Percentiles rank a stretch among this genome's conserved stretches.
These are phyloP conservation scores for Ananas comosus DNA, from an alignment of 176 grass and related monocot genomes.

Conservation along the genomic window DNA sequence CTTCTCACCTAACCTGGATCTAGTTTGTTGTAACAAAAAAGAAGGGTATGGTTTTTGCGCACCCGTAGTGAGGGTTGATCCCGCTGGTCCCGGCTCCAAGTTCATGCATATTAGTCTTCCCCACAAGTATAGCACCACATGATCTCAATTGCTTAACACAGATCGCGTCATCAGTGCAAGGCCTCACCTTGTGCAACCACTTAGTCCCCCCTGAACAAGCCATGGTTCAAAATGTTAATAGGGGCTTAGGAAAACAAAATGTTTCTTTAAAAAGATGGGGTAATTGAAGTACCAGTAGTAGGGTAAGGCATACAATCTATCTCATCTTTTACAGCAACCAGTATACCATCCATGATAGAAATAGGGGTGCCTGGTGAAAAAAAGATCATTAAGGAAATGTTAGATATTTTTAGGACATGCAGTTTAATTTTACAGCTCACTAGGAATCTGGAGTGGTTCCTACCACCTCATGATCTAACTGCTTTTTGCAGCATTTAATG, in stretches of 20 bases:
- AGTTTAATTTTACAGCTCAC: not conserved
- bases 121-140: conserved; percentile 67
- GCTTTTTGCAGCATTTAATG: too few relatives aligned
- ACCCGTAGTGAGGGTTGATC: conserved; percentile 52
- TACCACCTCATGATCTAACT: too few relatives aligned
- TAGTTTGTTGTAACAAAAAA: not conserved
- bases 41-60: not conserved
- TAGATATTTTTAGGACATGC: not conserved
- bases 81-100: conserved; percentile 66
- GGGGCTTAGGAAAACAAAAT: not conserved
- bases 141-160: conserved; percentile 67
- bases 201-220: conserved; percentile 49
- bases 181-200: conserved; percentile 50
- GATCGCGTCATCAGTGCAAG: conserved; percentile 49
- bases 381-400: not conserved
- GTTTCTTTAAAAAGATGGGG: not conserved
- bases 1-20: not conserved
- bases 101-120: conserved; percentile 96
- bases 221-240: not conserved
- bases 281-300: conserved; percentile 48
- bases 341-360: conserved; percentile 66
- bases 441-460: not conserved
- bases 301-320: conserved; percentile 81
- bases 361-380: conserved; percentile 38
- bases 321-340: conserved; percentile 86